Evolutionary conservation across 2,329 filamentous ascomycete genomes (phyloP).

Genomic region (Cytospora piceicola): DNA sequence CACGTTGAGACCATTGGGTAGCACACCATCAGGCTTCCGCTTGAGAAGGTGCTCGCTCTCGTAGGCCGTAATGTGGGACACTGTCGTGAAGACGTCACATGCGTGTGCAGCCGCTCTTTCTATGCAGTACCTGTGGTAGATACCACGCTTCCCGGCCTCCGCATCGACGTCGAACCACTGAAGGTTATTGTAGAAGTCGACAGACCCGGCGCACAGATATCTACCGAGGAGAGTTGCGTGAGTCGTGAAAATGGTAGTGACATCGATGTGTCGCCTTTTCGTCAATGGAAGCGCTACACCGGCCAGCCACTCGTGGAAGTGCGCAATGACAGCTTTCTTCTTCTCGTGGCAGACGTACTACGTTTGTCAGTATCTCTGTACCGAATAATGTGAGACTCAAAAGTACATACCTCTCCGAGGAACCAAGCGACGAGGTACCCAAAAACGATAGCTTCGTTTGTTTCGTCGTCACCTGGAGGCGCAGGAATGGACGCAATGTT

Average conservation of each 20-base stretch:
- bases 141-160: constrained; percentile 95
- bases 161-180: constrained; percentile 96
- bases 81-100: constrained; percentile 96
- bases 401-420: constrained; percentile 78
- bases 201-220: constrained; percentile 94
- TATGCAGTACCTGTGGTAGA: constrained; percentile 98
- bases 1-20: constrained; percentile 96
- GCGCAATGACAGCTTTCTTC: constrained; percentile 88
- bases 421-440: constrained; percentile 98
- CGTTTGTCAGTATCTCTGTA: constrained; percentile 31
- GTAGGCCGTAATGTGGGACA: constrained; percentile 97
- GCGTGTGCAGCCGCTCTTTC: constrained; percentile 91
- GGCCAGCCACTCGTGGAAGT: constrained; percentile 98
- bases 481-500: constrained; percentile 91
- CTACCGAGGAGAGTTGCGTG: constrained; percentile 94
- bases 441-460: constrained; percentile 96
- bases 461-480: constrained; percentile 88
- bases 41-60: constrained; percentile 97
- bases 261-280: constrained; percentile 92
- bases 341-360: constrained; percentile 95
- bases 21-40: constrained; percentile 93
- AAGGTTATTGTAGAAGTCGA: constrained; percentile 99
- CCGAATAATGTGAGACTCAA: constrained; percentile 15
- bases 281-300: constrained; percentile 90
- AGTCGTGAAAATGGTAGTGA: constrained; percentile 98